Evolutionary conservation across 331 rosid genomes (phyloP), one percentile per base, ranked within the genome.

Genomic region (Phaseolus coccineus): DNA sequence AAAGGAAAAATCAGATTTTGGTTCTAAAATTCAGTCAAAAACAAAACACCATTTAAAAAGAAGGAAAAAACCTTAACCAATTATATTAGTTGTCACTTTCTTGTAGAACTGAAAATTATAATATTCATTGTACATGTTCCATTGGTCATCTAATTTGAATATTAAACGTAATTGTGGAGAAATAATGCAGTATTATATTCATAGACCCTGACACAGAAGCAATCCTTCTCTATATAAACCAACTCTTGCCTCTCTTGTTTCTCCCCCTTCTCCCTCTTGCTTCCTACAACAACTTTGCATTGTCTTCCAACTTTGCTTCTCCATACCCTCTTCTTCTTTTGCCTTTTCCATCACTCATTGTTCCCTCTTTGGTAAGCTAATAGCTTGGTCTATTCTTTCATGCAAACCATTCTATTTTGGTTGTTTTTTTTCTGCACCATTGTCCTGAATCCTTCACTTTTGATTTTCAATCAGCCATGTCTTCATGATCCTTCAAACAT

Each of bases 141-240:
- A 48, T 70, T 75, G 77, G 69, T 30, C 67, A 50, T 76, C 59
- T 69, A 47, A 76, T 76, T 82, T 19, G 27, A 83, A 79, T 71
- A 63, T 13, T 48, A 71, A 79, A 76, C 84, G 81, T 66, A 87
- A 85, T 48, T 72, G 69, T 62, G 44, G 37, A 47, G 14, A 57
- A 74, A 69, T 74, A 56, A 69, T 63, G 46, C 31, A 62, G 70
- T 71, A 22, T 63, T 37, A 16, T 51, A 72, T 77, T 12, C 71
- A 67, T 52, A 55, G 42, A 78, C 71, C 77, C 67, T 63, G 64
- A 74, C 25, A 42, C 10, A 46, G 52, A 50, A 42, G 73, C 87
- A 84, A 83, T 69, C 50, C 77, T 33, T 67, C 31, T 42, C 95
- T 94, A 92, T 92, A 82, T 89, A 92, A 87, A 76, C 88, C 79